Evolutionary conservation across 345 rosid species (phyloP), one percentile per base, ranked within the genome.

Genomic region (Eutrema japonicum): DNA sequence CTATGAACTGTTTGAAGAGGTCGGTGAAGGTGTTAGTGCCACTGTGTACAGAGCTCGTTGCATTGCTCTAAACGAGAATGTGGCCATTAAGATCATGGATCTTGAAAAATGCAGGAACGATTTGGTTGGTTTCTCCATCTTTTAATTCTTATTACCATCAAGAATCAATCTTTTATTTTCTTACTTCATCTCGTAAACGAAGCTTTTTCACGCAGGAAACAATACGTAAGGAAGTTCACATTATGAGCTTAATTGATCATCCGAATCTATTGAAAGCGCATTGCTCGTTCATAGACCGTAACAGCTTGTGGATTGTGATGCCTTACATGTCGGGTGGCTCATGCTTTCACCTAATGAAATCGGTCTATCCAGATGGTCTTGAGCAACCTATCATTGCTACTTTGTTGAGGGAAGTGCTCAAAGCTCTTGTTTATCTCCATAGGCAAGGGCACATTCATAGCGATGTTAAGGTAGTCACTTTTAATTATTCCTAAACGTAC

Each of bases 271-370:
- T 92, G 68, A 80, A 73, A 70, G 89, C 97, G 4, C 84, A 86
- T 81, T 86, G 96, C 73, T 92, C 96, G 10, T 92, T 92, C 66
- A 88, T 85, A 6, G 54, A 86, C 33, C 81, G 84, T 46, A 79
- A 81, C 12, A 75, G 73, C 68, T 90, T 92, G 72, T 92, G 97
- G 97, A 87, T 89, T 76, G 97, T 92, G 68, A 88, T 92, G 97
- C 97, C 97, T 16, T 92, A 89, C 75, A 88, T 92, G 97, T 85
- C 88, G 3, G 92, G 92, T 38, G 97, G 97, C 12, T 92, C 97
- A 1, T 89, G 92, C 74, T 84, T 92, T 71, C 93, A 88, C 61
- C 68, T 89, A 3, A 89, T 92, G 90, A 92, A 87, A 75, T 83
- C 88, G 9, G 75, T 84, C 13, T 80, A 75, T 82, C 90, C 86